Evolutionary conservation across 1,139 yeast genomes (phyloP), one percentile per base, ranked within the genome.

Genomic region (Geotrichum restrictum): DNA sequence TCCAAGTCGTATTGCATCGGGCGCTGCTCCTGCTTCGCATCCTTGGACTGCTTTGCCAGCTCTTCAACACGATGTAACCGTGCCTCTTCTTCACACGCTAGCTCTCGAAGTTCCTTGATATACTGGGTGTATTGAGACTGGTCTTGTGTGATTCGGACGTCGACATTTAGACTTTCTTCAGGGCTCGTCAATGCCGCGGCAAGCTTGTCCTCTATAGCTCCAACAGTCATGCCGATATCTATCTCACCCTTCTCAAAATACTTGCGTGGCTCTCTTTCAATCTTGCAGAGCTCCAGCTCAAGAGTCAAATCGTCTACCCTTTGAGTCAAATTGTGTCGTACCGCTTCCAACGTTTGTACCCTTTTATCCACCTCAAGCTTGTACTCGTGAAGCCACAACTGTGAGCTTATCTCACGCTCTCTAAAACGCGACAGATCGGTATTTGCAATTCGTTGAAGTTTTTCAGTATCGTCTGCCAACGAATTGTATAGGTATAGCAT

Each of bases 401-500:
- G 40, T 6, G 46, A 19, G 16, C 21, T 22, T 11, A 21, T 41
- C 21, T 40, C 51, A 7, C 51, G 13, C 22, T 48, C 38, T 33
- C 31, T 29, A 6, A 38, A 32, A 14, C 13, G 21, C 11, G 22
- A 24, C 8, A 41, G n/a, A 13, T 48, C 33, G 3, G 22, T 34
- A 13, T 36, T 41, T n/a, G 51, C 46, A 18, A 27, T n/a, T 13
- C 16, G 10, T 22, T 48, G 51, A 14, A 41, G 41, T 22, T 34
- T 21, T 24, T 48, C 51, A 7, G 51, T 41, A 21, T 48, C 51
- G 21, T 48, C 40, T n/a, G 40, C 29, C 1, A 48, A 36, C 10
- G 51, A 48, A 14, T 19, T 48, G 36, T 48, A 48, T 6, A 48
- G 18, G 21, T 31, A 48, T 13, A 34, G 33, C 10, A 38, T 41